phyloP scores from a whole-genome alignment of 495 filamentous ascomycete species.

The Hypoxylon cercidicola region DNA sequence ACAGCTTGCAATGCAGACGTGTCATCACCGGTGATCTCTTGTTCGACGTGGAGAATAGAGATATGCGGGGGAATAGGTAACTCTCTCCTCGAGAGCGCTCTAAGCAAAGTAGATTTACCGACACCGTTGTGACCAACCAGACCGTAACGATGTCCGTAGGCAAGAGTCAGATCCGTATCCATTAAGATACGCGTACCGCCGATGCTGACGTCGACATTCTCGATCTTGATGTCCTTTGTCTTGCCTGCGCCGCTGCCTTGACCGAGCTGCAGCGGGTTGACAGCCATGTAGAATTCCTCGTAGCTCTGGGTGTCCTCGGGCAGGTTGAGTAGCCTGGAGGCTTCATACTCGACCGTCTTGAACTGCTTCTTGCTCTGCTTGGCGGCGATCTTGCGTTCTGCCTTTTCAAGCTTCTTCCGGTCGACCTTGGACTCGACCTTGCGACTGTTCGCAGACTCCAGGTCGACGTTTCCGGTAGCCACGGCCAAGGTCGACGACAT shows the following conservation, averaged over 20 bases:
- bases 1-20: conserved; percentile 95
- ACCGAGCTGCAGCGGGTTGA: conserved; percentile 94
- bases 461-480: conserved; percentile 82
- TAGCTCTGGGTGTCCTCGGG: conserved; percentile 89
- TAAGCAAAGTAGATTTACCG: conserved; percentile 94
- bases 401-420: conserved; percentile 99
- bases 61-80: conserved; percentile 95
- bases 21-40: conserved; percentile 98
- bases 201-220: conserved; percentile 93
- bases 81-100: conserved; percentile 92
- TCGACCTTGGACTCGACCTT: conserved; percentile 98
- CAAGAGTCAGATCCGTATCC: conserved; percentile 88
- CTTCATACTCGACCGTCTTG: conserved; percentile 98
- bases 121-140: conserved; percentile 99
- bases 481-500: conserved; percentile 95
- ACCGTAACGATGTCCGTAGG: conserved; percentile 95
- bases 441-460: conserved; percentile 88
- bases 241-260: conserved; percentile 71
- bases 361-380: conserved; percentile 98
- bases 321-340: conserved; percentile 87
- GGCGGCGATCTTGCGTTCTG: conserved; percentile 95
- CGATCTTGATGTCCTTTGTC: conserved; percentile 99
- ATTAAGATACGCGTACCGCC: conserved; percentile 87
- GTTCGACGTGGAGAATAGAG: conserved; percentile 98
- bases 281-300: conserved; percentile 99